Evolutionary conservation across 352 stramenopile species (phyloP), one percentile per base, ranked within the genome.

Genomic region (Phytophthora meadii): DNA sequence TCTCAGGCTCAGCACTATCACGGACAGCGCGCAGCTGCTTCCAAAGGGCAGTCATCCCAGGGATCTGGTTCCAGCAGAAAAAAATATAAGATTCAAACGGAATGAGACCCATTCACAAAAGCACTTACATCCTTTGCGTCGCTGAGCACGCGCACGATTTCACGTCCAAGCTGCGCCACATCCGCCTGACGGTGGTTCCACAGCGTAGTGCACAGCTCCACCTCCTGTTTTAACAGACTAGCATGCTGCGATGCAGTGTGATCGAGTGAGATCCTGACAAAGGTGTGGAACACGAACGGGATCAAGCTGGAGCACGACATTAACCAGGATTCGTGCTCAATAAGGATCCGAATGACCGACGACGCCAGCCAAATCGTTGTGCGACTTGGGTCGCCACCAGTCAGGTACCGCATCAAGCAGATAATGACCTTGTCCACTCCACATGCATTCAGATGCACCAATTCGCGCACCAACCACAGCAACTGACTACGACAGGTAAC

Each of bases 221-320:
- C 87, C 46, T 94, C 86, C 39, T 94, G 84, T 47, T 93, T 90
- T 27, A 93, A 65, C 51, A 94, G 61, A 30, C 54, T 77, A 5
- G 81, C 70, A n/a, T 93, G 78, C 40, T 74, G 54, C 25, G 76
- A 25, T 3, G 74, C 74, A 2, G 68, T 82, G 57, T 93, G 83
- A 56, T 94, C 84, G 12, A 90, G 73, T 9, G 77, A 84, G 52
- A 93, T 89, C 8, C 86, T 73, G 3, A 72, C 84, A 60, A 93
- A 93, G 1, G 86, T 90, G 51, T 94, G 83, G 40, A 94, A 94
- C 6, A 93, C 86, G 46, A 90, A 94, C 11, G 86, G 86, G 32
- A 92, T 93, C 14, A 94, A 71, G 30, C 70, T 87, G 24, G 86
- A 84, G 53, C 79, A 82, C 5, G 84, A 86, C 22, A 94, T 61